Conservation (phyloP, 1,284 basidiomycete genomes). For the Microbotryum saponariae region DNA sequence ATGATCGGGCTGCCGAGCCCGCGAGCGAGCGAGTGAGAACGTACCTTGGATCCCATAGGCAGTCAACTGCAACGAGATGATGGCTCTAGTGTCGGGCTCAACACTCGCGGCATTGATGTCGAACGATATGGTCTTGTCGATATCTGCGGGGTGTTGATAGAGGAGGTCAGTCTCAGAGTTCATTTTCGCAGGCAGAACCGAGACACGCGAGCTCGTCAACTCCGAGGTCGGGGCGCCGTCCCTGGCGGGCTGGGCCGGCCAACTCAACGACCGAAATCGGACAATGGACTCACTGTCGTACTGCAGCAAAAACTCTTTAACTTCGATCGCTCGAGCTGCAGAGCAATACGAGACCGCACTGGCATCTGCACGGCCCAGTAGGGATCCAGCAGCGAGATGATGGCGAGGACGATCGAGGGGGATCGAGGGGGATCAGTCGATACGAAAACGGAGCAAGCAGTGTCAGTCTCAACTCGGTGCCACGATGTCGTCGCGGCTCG, state of each 20-base stretch:
- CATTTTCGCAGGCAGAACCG: too few relatives aligned
- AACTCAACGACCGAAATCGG: background rate
- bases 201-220: too few relatives aligned
- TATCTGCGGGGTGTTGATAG: background rate
- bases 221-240: too few relatives aligned
- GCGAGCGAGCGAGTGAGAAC: background rate
- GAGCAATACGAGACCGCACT: conserved; percentile 26
- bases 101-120: conserved; percentile 35
- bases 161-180: too few relatives aligned
- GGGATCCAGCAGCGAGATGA: too few relatives aligned
- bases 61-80: conserved; percentile 67
- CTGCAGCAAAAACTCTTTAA: conserved; percentile 24
- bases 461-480: too few relatives aligned
- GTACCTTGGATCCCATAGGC: conserved; percentile 55
- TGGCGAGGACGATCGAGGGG: too few relatives aligned
- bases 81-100: conserved; percentile 63
- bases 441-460: too few relatives aligned
- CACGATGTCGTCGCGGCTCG: too few relatives aligned
- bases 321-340: conserved; percentile 17
- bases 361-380: conserved; percentile 5
- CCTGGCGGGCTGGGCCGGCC: background rate
- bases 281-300: conserved; percentile 11
- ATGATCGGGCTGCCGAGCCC: background rate
- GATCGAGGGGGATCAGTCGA: too few relatives aligned
- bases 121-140: background rate